Percentiles rank a stretch among this genome's conserved stretches.
phyloP scores from a whole-genome alignment of 371 early-diverging fungal genomes.

The Chytridium lagenaria region DNA sequence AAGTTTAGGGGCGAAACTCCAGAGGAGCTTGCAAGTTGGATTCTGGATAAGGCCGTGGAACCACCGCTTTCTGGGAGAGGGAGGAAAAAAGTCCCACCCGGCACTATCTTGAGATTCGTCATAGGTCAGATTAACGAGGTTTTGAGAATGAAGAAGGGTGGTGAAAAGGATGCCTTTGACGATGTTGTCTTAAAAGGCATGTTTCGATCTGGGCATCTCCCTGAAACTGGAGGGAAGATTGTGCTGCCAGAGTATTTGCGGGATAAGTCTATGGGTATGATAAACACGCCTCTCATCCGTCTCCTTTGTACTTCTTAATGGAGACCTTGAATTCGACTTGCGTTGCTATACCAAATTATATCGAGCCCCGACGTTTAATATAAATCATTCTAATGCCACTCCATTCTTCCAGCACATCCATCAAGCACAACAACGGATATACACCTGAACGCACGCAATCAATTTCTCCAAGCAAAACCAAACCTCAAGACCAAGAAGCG shows the following conservation, averaged over 20 bases:
- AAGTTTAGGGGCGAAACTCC: constrained; percentile 2
- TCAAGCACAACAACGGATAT: too few relatives aligned
- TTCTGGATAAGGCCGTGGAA: constrained; percentile 17
- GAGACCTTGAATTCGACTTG: too few relatives aligned
- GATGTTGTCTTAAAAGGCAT: constrained; percentile 9
- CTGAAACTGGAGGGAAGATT: neutral
- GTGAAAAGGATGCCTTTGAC: constrained; percentile 3
- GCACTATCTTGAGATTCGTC: neutral
- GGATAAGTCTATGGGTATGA: too few relatives aligned
- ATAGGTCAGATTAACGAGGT: neutral
- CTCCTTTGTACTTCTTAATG: too few relatives aligned
- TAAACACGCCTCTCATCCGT: too few relatives aligned
- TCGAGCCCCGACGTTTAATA: too few relatives aligned
- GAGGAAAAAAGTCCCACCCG: neutral
- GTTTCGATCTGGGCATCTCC: constrained; percentile 1
- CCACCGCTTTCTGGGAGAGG: constrained; percentile 11
- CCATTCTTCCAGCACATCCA: too few relatives aligned
- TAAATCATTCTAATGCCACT: too few relatives aligned
- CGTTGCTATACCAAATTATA: too few relatives aligned
- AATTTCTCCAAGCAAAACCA: too few relatives aligned
- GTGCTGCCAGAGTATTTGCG: neutral
- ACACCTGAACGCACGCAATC: too few relatives aligned
- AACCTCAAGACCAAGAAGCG: too few relatives aligned
- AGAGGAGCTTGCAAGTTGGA: neutral
- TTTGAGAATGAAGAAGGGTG: neutral